Percentiles rank a stretch among this genome's conserved stretches.
Conservation (phyloP, 129 eudicot genomes). For the Centaurea solstitialis region DNA sequence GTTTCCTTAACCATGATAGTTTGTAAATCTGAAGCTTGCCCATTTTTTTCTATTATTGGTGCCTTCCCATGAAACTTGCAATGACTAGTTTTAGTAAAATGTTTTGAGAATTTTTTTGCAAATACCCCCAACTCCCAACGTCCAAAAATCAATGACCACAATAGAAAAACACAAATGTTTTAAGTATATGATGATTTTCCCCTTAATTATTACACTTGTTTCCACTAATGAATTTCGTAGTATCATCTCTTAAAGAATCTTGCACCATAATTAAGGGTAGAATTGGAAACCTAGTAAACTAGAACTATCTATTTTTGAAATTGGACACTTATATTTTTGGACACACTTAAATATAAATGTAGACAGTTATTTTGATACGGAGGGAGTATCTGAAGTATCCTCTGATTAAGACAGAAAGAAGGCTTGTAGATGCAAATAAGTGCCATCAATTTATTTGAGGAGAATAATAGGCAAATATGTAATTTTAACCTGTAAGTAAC, state of each 20-base stretch:
- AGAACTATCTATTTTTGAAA: not conserved
- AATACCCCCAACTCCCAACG: not conserved
- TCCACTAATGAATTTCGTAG: not conserved
- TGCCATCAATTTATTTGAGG: not conserved
- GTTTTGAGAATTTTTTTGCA: not conserved
- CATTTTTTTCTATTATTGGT: not conserved
- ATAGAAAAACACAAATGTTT: not conserved
- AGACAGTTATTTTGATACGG: not conserved
- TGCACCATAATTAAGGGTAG: not conserved
- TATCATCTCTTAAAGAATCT: not conserved
- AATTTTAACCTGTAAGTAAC: not conserved
- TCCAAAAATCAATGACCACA: not conserved
- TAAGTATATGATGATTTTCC: not conserved
- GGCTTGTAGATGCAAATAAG: not conserved
- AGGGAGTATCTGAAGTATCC: not conserved
- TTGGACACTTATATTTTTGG: not conserved
- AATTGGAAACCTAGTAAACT: not conserved
- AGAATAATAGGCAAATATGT: not conserved
- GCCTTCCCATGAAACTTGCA: not conserved
- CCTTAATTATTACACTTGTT: not conserved
- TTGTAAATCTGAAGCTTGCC: not conserved
- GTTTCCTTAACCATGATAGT: not conserved
- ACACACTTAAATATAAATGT: not conserved
- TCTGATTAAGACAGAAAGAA: not conserved
- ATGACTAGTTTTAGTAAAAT: not conserved